A percentile compares a stretch with the other conserved stretches of the same genome.
Evolutionary conservation across 2,329 filamentous ascomycete genomes (phyloP).

Genomic region (Xylaria sp.): DNA sequence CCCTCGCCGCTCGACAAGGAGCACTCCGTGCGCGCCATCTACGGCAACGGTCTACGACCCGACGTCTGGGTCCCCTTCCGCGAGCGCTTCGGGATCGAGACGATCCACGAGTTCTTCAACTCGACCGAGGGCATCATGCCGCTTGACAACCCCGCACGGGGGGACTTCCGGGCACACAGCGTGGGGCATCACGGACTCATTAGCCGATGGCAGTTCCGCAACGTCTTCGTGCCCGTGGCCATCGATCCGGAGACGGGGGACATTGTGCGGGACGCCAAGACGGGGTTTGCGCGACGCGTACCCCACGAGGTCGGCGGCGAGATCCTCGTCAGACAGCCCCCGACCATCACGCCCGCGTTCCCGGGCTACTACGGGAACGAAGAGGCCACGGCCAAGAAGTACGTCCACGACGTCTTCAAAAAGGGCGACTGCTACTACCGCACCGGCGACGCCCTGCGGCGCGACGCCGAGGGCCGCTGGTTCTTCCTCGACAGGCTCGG

Average conservation of each 20-base stretch:
- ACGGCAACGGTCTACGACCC: conserved; percentile 73
- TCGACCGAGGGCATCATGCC: conserved; percentile 77
- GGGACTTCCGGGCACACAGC: conserved; percentile 69
- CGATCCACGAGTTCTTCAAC: conserved; percentile 80
- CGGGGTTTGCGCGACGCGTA: conserved; percentile 72
- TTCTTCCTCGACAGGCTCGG: conserved; percentile 76
- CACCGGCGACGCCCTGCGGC: conserved; percentile 72
- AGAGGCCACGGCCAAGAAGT: conserved; percentile 73
- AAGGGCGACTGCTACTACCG: conserved; percentile 76
- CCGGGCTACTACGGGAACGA: conserved; percentile 75
- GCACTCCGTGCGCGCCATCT: conserved; percentile 68
- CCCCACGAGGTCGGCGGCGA: conserved; percentile 78
- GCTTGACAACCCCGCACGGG: conserved; percentile 67
- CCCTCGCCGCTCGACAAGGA: conserved; percentile 68
- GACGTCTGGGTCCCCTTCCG: conserved; percentile 75
- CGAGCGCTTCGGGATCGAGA: conserved; percentile 69
- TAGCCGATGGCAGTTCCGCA: conserved; percentile 60
- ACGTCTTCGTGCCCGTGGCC: conserved; percentile 71
- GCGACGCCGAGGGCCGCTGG: conserved; percentile 71
- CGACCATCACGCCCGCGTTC: conserved; percentile 67
- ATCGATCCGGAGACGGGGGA: conserved; percentile 75
- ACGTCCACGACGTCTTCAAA: conserved; percentile 69
- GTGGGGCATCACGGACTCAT: conserved; percentile 78
- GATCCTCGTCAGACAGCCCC: conserved; percentile 68
- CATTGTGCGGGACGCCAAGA: conserved; percentile 71